Evolutionary conservation across 352 stramenopile species (phyloP).

Genomic region (Globisporangium parvum): DNA sequence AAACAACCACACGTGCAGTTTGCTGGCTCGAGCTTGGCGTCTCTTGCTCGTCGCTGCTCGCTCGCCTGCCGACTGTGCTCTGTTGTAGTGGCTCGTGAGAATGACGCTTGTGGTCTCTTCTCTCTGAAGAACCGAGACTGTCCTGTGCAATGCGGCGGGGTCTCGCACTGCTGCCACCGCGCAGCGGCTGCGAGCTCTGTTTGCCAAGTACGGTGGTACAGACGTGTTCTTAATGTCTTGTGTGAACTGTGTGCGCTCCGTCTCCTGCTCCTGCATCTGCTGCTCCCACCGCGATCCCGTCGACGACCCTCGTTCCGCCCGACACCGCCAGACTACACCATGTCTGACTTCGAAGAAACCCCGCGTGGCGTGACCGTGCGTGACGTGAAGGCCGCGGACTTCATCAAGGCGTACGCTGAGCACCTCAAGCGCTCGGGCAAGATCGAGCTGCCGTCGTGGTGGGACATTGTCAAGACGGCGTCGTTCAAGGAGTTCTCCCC

Average conservation of each 20-base stretch:
- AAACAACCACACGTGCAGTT: no score
- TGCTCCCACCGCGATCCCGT: no score
- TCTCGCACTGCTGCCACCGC: conserved; percentile 2
- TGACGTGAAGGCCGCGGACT: conserved; percentile 94
- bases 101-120: conserved; percentile 61
- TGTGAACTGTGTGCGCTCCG: conserved; percentile 11
- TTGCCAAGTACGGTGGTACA: conserved; percentile 78
- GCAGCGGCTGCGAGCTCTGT: conserved; percentile 22
- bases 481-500: conserved; percentile 98
- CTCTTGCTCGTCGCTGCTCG: conserved; percentile 3
- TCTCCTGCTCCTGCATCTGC: conserved; percentile 2
- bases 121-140: conserved; percentile 86
- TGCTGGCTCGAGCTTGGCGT: not conserved
- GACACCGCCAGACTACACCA: conserved; percentile 24
- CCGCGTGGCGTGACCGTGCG: conserved; percentile 94
- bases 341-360: conserved; percentile 82
- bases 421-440: conserved; percentile 99
- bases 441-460: conserved; percentile 97
- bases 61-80: conserved; percentile 8
- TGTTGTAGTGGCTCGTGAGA: conserved; percentile 18
- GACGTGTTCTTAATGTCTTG: conserved; percentile 86
- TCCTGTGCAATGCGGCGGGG: conserved; percentile 65
- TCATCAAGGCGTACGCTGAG: conserved; percentile 98
- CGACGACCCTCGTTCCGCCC: no score
- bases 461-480: conserved; percentile 97